These are phyloP conservation scores for Amoebophrya sp. DNA, from an alignment of 169 alveolate species.

Conservation along the genomic window DNA sequence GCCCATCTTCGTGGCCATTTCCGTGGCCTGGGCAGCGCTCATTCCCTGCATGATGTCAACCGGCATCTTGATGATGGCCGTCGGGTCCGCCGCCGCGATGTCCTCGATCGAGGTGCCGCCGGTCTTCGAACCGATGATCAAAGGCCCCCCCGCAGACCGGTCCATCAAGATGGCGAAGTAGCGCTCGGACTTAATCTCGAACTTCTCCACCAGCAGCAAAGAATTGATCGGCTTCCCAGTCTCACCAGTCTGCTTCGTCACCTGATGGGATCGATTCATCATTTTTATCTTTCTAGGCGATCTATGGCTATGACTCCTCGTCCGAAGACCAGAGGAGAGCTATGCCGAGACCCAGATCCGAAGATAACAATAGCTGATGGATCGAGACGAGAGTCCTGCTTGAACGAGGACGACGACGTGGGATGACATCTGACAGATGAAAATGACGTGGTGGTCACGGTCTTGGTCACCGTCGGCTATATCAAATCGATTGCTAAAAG, in stretches of 20 bases:
- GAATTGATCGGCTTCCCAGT: conserved; percentile 40
- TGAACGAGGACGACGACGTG: too few relatives aligned
- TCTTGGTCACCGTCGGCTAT: too few relatives aligned
- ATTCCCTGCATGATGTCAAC: conserved; percentile 48
- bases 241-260: conserved; percentile 48
- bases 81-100: conserved; percentile 49
- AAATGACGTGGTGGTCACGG: too few relatives aligned
- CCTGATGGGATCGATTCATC: conserved; percentile 23
- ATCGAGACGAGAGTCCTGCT: too few relatives aligned
- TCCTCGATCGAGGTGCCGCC: conserved; percentile 78
- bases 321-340: too few relatives aligned
- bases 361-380: too few relatives aligned
- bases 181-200: conserved; percentile 57
- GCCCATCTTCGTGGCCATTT: conserved; percentile 37
- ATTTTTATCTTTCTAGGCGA: conserved; percentile 7
- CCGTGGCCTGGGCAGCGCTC: conserved; percentile 24
- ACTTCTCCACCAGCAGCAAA: conserved; percentile 23
- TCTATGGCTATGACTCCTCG: too few relatives aligned
- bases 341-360: too few relatives aligned
- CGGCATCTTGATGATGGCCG: conserved; percentile 45
- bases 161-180: conserved; percentile 83
- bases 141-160: conserved; percentile 69
- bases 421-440: too few relatives aligned
- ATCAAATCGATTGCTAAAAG: too few relatives aligned
- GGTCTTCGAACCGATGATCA: conserved; percentile 37